Evolutionary conservation across 2,329 filamentous ascomycete species (phyloP).

Genomic region (Ophiocordyceps australis): DNA sequence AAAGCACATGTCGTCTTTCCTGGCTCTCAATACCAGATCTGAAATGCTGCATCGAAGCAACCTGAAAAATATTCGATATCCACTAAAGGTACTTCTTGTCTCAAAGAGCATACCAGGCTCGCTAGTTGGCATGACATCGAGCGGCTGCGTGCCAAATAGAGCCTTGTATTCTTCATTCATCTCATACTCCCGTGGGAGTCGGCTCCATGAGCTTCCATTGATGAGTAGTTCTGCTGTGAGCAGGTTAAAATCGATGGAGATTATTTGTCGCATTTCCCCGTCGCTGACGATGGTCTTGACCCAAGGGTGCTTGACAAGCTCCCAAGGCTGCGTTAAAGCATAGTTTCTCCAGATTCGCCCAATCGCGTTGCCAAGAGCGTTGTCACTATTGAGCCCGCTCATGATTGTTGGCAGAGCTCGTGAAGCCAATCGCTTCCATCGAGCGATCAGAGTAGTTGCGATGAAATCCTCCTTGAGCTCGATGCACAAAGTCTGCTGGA

Average conservation of each 20-base stretch:
- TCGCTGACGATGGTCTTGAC: too few relatives aligned
- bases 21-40: conserved; percentile 13
- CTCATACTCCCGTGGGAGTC: conserved; percentile 26
- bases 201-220: conserved; percentile 26
- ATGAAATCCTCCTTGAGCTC: not conserved
- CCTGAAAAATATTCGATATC: conserved; percentile 16
- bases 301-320: too few relatives aligned
- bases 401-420: not conserved
- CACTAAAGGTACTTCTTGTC: conserved; percentile 10
- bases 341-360: not conserved
- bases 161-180: conserved; percentile 16
- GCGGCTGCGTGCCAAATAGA: conserved; percentile 21
- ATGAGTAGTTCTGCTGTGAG: conserved; percentile 32
- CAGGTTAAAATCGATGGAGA: conserved; percentile 26
- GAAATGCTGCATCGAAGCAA: conserved; percentile 3
- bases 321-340: not conserved
- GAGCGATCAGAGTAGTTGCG: not conserved
- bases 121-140: conserved; percentile 24
- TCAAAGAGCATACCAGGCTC: conserved; percentile 21
- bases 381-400: not conserved
- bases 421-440: conserved; percentile 1
- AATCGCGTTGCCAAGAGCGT: not conserved
- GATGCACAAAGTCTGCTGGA: not conserved
- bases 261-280: too few relatives aligned
- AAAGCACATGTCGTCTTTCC: conserved; percentile 1